Percentiles rank a stretch among this genome's conserved stretches.
Conservation (phyloP, 2,329 filamentous ascomycete species). For the Diaporthe helianthi region DNA sequence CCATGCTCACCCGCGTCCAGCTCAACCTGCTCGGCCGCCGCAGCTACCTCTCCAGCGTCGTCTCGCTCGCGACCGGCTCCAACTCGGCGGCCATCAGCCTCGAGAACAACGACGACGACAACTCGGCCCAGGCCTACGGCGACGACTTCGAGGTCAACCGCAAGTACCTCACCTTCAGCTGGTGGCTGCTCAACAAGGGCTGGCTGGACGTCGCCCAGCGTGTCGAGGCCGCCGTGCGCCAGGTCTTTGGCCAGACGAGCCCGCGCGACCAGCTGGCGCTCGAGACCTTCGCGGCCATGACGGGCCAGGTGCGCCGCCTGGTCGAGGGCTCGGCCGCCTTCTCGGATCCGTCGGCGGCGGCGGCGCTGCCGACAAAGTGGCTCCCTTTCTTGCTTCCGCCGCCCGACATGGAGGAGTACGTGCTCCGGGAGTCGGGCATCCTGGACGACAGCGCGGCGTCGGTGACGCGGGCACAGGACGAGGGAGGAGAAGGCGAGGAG, state of each 20-base stretch:
- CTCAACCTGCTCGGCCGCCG: conserved; percentile 94
- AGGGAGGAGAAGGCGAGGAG: not conserved
- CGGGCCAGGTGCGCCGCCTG: conserved; percentile 81
- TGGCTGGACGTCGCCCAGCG: conserved; percentile 83
- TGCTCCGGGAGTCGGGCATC: conserved; percentile 87
- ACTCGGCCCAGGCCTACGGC: conserved; percentile 80
- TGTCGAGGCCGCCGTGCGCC: conserved; percentile 84
- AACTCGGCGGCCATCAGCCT: conserved; percentile 81
- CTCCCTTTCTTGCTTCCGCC: conserved; percentile 84
- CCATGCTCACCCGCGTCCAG: conserved; percentile 91
- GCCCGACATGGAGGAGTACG: conserved; percentile 77
- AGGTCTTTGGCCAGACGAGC: conserved; percentile 88
- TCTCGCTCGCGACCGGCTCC: conserved; percentile 82
- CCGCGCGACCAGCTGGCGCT: conserved; percentile 88
- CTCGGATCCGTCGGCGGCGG: not conserved
- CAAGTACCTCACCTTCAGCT: conserved; percentile 94
- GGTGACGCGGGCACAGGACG: conserved; percentile 29
- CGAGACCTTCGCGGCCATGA: conserved; percentile 79
- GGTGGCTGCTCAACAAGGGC: conserved; percentile 94
- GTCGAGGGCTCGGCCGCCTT: conserved; percentile 69
- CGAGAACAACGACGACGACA: conserved; percentile 92
- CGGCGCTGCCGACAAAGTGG: conserved; percentile 67
- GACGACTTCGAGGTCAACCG: conserved; percentile 97
- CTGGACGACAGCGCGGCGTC: conserved; percentile 56
- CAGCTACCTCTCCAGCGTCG: conserved; percentile 94